Base-by-base conservation (phyloP, 345 rosid species). In the Euphorbia peplus region DNA sequence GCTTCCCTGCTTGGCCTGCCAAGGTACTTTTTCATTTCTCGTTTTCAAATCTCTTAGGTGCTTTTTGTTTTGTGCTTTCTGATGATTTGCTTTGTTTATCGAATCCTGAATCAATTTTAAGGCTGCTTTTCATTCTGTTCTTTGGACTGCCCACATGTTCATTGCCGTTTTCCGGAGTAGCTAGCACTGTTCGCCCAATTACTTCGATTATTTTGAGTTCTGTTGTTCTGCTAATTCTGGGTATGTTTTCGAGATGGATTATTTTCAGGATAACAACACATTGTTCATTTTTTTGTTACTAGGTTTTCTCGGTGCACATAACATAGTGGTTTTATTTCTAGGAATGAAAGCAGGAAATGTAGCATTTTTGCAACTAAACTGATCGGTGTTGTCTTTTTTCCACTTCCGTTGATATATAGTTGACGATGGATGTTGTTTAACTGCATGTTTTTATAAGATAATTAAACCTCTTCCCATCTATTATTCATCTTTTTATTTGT, bases 1-100 rank as follows among this genome's bases (percentile, higher is more conserved):
- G 99, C 29, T 88, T 84, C 71, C 99, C 97, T 70, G 70, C 82
- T 75, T 93, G 99, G 99, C 99, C 99, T 76, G 99, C 99, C 71
- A 88, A 89, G 96, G 99, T 93, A 37, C 62, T 60, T 32, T 32
- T 32, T 11, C 63, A 16, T 44, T 15, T 19, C 15, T 46, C 25
- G 16, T 22, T 61, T 52, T 46, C 70, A 28, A 25, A 53, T 53
- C 28, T 22, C 9, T 53, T 53, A 53, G 13, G 57, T 53, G 57
- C 13, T 21, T 53, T 54, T 53, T 32, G 3, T 59, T 59, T 13
- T 18, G 37, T 25, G 5, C 37, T 26, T 57, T 12, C 13, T 57
- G 61, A 26, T 15, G 13, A 12, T 57, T 53, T 53, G 0, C 22
- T 8, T 21, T 47, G 44, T 6, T 35, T 55, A 3, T 54, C 25